Base-by-base conservation (phyloP, 495 filamentous ascomycete genomes). In the Penicillium lagena region DNA sequence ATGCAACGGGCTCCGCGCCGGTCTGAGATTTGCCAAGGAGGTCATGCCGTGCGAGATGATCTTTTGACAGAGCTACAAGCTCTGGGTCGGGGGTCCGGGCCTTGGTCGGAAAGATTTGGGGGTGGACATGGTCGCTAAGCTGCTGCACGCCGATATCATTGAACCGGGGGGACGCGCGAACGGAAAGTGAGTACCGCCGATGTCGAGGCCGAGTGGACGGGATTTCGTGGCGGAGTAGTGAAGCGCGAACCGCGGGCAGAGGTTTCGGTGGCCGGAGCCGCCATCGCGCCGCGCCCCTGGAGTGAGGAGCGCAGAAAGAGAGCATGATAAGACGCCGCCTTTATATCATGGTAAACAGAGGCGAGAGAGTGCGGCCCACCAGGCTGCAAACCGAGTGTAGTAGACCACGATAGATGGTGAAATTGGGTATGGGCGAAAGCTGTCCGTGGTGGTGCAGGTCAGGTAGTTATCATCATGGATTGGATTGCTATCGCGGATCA, bases 101-200 rank as follows among this genome's bases (percentile, higher is more conserved):
- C 45, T 77, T 70, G 33, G 70, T 65, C n/a, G 71, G 72, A 59
- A 98, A 98, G 35, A 98, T 70, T 62, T 97, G 94, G 4, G 79
- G 55, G 63, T 89, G 83, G 30, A 99, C 77, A 73, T 84, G 75
- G 43, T 74, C 72, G 71, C 87, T 93, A 35, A 99, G 60, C 53
- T 96, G 90, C 67, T 99, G 94, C 17, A 99, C 88, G 17, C 88
- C 87, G 51, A 99, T 87, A 44, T 93, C 85, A 59, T 96, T 97
- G 68, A 82, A 89, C 42, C 91, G 81, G 31, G 84, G 70, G 29
- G 69, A 54, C 30, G 81, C 75, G 22, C 73, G 69, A 35, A 83
- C 80, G 29, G 30, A 7, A 7, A 37, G 45, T 68, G 17, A 70
- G 60, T 45, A 54, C 31, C 22, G 22, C 22, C 6, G 22, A 22